phyloP scores from a whole-genome alignment of 306 rosid species.

The Malus orientalis region DNA sequence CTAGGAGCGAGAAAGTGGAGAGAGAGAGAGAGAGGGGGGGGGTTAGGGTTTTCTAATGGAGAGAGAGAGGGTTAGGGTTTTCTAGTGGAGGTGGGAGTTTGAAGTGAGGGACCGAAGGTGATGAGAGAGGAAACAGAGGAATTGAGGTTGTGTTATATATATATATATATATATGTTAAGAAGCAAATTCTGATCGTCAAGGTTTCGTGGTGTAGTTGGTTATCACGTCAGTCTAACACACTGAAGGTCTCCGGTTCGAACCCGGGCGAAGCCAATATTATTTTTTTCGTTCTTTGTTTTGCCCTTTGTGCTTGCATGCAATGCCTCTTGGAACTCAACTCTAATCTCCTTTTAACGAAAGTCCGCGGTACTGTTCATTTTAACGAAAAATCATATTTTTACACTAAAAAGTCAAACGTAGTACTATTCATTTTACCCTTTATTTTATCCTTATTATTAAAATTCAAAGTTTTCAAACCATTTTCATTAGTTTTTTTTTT shows the following conservation, averaged over 20 bases:
- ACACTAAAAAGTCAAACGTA: no score
- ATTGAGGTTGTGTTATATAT: not conserved
- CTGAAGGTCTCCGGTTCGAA: slow-evolving; percentile 31
- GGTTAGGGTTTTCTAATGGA: not conserved
- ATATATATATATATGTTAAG: not conserved
- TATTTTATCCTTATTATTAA: no score
- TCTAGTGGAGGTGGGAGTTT: not conserved
- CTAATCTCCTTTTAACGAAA: no score
- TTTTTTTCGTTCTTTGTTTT: not conserved
- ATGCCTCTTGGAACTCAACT: no score
- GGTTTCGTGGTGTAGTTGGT: slow-evolving; percentile 76
- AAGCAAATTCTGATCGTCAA: accelerated
- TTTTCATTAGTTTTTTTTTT: no score
- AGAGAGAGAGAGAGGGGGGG: not conserved
- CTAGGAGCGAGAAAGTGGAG: slow-evolving; percentile 9
- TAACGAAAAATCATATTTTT: no score
- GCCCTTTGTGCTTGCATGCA: no score
- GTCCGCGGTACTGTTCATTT: accelerated
- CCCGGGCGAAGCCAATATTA: not conserved
- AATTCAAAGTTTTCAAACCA: no score
- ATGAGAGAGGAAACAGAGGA: not conserved
- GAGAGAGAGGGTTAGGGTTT: slow-evolving; percentile 10
- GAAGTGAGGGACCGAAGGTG: not conserved
- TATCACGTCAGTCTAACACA: slow-evolving; percentile 98
- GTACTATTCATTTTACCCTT: no score